Percentiles rank a stretch among this genome's conserved stretches.
phyloP scores from a whole-genome alignment of 2,329 filamentous ascomycete genomes.

The Sclerotinia borealis region DNA sequence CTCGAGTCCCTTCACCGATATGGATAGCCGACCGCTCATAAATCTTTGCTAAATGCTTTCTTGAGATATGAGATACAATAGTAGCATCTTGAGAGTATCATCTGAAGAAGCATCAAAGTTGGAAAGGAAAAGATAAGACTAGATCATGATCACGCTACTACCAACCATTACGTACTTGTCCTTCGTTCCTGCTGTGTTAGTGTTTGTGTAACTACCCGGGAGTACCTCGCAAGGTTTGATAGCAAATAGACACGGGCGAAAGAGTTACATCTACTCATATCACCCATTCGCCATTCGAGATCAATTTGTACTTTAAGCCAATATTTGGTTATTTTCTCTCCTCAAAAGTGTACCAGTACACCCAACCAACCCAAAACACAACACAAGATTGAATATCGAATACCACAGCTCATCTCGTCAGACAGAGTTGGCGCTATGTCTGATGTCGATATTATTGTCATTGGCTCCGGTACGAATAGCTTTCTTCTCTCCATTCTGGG shows the following conservation, averaged over 20 bases:
- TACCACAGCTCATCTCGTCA: not conserved
- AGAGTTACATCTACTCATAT: not conserved
- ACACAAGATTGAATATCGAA: not conserved
- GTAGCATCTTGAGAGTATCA: no score
- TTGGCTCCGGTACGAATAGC: not conserved
- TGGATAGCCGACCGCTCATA: not conserved
- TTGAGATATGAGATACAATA: not conserved
- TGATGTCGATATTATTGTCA: not conserved
- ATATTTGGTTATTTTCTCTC: not conserved
- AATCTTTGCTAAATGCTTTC: not conserved
- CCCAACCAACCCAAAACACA: not conserved
- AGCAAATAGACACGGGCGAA: not conserved
- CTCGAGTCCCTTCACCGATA: not conserved
- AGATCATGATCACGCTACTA: not conserved
- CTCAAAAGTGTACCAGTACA: not conserved
- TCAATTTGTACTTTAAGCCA: not conserved
- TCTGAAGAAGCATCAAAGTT: no score
- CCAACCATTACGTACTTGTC: not conserved
- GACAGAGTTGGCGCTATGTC: not conserved
- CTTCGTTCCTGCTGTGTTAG: not conserved
- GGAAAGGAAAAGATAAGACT: no score
- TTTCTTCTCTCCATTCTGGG: not conserved
- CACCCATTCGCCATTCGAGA: not conserved
- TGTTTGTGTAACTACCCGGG: not conserved
- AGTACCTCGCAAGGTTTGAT: not conserved